Evolutionary conservation across 83 land plant species (phyloP).

Genomic region (Diphasiastrum complanatum): DNA sequence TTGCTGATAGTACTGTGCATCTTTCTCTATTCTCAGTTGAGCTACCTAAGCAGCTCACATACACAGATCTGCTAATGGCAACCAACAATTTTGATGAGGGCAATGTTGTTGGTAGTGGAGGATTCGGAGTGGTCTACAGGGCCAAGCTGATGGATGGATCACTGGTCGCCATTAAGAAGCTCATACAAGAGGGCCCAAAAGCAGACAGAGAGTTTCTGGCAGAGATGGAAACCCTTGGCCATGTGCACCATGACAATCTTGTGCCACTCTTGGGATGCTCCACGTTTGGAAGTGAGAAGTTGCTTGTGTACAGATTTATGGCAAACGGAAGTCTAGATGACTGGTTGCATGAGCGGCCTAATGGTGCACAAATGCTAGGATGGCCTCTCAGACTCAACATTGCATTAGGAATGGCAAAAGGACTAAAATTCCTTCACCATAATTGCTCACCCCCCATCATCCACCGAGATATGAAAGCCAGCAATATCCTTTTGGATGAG

Average conservation of each 20-base stretch:
- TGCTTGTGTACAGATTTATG: conserved; percentile 15
- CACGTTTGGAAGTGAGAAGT: conserved; percentile 4
- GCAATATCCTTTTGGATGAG: too few species aligned
- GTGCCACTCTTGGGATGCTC: conserved; percentile 11
- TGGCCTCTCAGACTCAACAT: conserved; percentile 12
- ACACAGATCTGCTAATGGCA: too few species aligned
- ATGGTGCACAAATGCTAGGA: background rate
- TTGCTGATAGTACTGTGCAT: conserved; percentile 5
- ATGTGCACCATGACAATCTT: too few species aligned
- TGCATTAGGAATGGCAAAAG: conserved; percentile 14
- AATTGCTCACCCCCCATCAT: conserved; percentile 14
- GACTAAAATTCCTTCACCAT: conserved; percentile 12
- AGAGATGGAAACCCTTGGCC: too few species aligned
- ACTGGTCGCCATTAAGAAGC: conserved; percentile 11
- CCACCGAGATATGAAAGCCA: conserved; percentile 17
- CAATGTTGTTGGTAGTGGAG: too few species aligned
- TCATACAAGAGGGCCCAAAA: conserved; percentile 13
- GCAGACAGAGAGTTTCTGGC: conserved; percentile 12
- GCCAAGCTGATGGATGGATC: conserved; percentile 10
- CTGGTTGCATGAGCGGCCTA: conserved; percentile 9
- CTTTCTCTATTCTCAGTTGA: conserved; percentile 11
- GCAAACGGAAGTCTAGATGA: too few species aligned
- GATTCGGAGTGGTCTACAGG: conserved; percentile 12
- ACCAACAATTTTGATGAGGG: too few species aligned
- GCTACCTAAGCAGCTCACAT: too few species aligned